Evolutionary conservation across 345 rosid species (phyloP).

Genomic region (Syzygium grande): DNA sequence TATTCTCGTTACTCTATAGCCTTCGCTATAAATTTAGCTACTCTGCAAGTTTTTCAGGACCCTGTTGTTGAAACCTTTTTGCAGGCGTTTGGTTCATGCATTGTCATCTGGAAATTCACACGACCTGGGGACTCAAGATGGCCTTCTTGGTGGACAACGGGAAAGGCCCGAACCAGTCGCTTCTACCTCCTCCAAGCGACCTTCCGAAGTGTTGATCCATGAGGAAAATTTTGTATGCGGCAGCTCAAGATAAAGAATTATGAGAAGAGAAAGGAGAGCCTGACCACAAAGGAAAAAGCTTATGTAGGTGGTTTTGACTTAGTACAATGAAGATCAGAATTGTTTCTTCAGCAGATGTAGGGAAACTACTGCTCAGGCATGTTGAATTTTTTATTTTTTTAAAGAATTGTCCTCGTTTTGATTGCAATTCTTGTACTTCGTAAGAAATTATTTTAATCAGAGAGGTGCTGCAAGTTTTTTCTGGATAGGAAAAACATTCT

Average conservation of each 20-base stretch:
- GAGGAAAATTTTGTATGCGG: neutral
- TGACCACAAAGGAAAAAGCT: neutral
- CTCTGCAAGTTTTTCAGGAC: neutral
- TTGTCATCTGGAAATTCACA: constrained; percentile 94
- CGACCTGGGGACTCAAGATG: constrained; percentile 99
- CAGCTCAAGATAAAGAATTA: neutral
- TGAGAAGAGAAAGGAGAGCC: neutral
- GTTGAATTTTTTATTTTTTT: too few relatives aligned
- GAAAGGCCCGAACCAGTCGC: constrained; percentile 74
- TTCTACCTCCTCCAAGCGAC: constrained; percentile 87
- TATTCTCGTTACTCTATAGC: neutral
- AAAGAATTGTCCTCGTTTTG: neutral
- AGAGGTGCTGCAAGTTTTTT: neutral
- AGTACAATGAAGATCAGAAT: neutral
- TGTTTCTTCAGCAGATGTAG: too few relatives aligned
- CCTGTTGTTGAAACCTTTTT: neutral
- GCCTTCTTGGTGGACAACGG: constrained; percentile 95
- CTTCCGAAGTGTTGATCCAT: constrained; percentile 62
- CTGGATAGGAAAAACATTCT: neutral
- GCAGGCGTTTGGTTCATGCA: constrained; percentile 98
- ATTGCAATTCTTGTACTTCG: neutral
- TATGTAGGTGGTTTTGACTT: neutral
- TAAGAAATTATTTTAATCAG: too few relatives aligned
- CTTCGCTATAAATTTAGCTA: neutral
- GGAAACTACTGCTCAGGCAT: too few relatives aligned